Percentiles rank a stretch among this genome's conserved stretches.
phyloP scores from a whole-genome alignment of 2,329 filamentous ascomycete species.

The Talaromyces sp. region DNA sequence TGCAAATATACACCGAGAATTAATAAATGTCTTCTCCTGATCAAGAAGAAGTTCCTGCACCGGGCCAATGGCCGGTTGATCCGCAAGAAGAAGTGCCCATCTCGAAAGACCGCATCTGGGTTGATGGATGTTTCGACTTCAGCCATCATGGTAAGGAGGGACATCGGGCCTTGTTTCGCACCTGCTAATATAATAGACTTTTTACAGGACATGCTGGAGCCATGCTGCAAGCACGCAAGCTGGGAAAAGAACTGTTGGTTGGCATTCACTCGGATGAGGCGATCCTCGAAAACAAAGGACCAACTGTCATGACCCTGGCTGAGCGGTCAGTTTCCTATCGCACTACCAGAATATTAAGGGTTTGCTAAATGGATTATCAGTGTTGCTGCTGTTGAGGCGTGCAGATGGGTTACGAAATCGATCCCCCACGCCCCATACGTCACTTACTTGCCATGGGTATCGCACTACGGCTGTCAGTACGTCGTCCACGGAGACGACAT shows the following conservation, averaged over 20 bases:
- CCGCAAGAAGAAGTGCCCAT: constrained; percentile 57
- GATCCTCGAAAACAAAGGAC: constrained; percentile 94
- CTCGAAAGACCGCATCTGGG: constrained; percentile 77
- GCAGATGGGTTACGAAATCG: constrained; percentile 85
- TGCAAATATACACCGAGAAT: not conserved
- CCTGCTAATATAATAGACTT: constrained; percentile 7
- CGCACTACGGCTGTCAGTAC: constrained; percentile 89
- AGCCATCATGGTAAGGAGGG: constrained; percentile 77
- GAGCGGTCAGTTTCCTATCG: constrained; percentile 59
- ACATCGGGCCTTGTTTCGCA: not conserved
- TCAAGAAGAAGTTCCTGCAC: constrained; percentile 40
- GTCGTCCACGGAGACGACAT: constrained; percentile 98
- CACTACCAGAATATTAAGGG: not conserved
- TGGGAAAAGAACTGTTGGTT: constrained; percentile 82
- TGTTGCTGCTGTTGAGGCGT: constrained; percentile 84
- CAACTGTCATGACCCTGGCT: constrained; percentile 89
- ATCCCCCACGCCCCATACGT: constrained; percentile 89
- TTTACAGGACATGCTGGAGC: constrained; percentile 81
- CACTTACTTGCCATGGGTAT: constrained; percentile 87
- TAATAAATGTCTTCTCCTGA: constrained; percentile 17
- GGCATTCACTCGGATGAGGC: constrained; percentile 94
- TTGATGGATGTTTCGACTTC: constrained; percentile 99
- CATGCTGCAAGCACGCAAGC: constrained; percentile 89
- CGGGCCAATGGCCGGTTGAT: constrained; percentile 59
- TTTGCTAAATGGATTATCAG: constrained; percentile 37